These are phyloP conservation scores for Tolypocladium album DNA, from an alignment of 2,329 filamentous ascomycete genomes.

Conservation along the genomic window DNA sequence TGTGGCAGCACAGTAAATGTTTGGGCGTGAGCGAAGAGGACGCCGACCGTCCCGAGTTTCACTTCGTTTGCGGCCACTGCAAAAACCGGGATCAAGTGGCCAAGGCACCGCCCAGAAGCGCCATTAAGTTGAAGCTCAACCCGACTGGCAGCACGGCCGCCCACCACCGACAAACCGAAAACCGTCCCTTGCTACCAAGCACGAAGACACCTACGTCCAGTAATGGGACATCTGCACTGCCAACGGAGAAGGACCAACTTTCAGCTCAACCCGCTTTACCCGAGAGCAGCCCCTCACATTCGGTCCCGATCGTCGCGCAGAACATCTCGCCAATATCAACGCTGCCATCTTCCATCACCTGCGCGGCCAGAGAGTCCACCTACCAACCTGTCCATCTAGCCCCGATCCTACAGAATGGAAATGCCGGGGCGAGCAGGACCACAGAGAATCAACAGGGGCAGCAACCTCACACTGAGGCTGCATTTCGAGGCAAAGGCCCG, in stretches of 20 bases:
- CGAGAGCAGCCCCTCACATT: background rate
- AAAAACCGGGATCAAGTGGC: conserved; percentile 54
- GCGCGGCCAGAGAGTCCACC: background rate
- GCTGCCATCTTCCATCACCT: background rate
- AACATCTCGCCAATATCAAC: background rate
- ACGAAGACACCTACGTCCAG: background rate
- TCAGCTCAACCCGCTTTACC: background rate
- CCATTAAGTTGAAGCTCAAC: conserved; percentile 42
- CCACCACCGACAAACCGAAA: background rate
- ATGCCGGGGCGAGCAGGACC: background rate
- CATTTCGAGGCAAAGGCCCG: background rate
- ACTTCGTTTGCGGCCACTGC: conserved; percentile 76
- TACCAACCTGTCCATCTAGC: background rate
- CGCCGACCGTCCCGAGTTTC: conserved; percentile 77
- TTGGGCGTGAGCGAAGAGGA: conserved; percentile 68
- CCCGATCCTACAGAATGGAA: background rate
- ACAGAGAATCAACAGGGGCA: background rate
- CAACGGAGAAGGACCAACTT: background rate
- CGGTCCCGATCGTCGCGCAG: background rate
- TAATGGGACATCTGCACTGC: background rate
- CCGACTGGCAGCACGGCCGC: background rate
- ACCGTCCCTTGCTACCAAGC: background rate
- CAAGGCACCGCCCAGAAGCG: conserved; percentile 42
- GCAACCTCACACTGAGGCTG: background rate
- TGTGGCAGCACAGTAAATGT: conserved; percentile 96